Percentiles rank a stretch among this genome's conserved stretches.
phyloP scores from a whole-genome alignment of 495 filamentous ascomycete genomes.

The Podospora fimiseda region DNA sequence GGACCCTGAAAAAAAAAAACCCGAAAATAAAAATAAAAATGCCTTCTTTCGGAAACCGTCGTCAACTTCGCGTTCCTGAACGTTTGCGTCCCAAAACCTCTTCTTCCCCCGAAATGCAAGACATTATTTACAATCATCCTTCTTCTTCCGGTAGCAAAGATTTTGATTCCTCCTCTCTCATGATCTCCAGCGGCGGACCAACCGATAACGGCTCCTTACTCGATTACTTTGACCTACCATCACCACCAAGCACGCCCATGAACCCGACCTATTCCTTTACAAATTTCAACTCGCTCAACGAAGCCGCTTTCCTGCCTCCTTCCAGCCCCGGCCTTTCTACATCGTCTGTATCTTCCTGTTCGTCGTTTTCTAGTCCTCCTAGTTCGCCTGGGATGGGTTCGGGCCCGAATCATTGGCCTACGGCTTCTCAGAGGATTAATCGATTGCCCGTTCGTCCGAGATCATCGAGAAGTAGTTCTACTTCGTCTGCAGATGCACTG shows the following conservation, averaged over 20 bases:
- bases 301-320: background rate
- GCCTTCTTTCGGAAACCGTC: conserved; percentile 8
- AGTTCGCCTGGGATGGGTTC: too few relatives aligned
- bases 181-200: conserved; percentile 9
- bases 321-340: background rate
- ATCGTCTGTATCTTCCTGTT: background rate
- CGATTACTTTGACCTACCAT: conserved; percentile 20
- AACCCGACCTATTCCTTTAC: conserved; percentile 4
- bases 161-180: too few relatives aligned
- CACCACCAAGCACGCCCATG: conserved; percentile 13
- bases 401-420: conserved; percentile 5
- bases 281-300: conserved; percentile 5
- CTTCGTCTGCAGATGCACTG: background rate
- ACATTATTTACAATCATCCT: background rate
- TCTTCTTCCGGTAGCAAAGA: too few relatives aligned
- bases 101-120: conserved; percentile 1
- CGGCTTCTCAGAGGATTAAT: conserved; percentile 5
- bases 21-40: conserved; percentile 4
- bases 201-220: conserved; percentile 13
- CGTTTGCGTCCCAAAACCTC: background rate
- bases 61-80: conserved; percentile 4
- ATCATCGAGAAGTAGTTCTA: conserved; percentile 3
- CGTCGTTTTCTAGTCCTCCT: too few relatives aligned
- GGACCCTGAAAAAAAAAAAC: too few relatives aligned
- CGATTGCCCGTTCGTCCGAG: conserved; percentile 2